Conservation (phyloP, 2,329 filamentous ascomycete species). For the Lecanoromycetidae sp. region DNA sequence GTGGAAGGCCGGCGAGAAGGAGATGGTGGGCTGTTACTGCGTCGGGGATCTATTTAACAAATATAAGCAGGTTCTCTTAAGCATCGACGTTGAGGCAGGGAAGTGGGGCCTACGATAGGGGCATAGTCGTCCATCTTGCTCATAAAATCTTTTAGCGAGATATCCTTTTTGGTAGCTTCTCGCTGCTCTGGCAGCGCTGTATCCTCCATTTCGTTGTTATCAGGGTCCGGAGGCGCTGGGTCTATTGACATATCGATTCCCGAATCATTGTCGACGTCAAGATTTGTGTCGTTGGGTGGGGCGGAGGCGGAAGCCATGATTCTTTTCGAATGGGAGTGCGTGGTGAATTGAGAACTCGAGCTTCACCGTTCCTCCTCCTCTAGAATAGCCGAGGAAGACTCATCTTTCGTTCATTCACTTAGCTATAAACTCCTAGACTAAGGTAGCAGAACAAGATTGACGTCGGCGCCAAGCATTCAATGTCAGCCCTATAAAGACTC, state of each 20-base stretch:
- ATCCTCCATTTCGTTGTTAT: slow-evolving; percentile 18
- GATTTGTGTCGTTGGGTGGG: slow-evolving; percentile 23
- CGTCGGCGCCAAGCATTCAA: no score
- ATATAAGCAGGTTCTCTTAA: background rate
- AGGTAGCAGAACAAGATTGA: no score
- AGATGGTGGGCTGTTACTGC: slow-evolving; percentile 98
- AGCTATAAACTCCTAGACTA: no score
- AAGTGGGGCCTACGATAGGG: slow-evolving; percentile 60
- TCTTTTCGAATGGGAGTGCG: background rate
- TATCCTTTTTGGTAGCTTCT: slow-evolving; percentile 70
- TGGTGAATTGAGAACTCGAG: background rate
- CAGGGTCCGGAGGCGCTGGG: slow-evolving; percentile 17
- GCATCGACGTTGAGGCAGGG: slow-evolving; percentile 5
- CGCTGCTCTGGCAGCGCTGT: slow-evolving; percentile 19
- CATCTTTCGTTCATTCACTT: no score
- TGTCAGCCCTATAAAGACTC: no score
- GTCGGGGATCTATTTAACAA: slow-evolving; percentile 66
- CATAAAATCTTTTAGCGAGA: slow-evolving; percentile 81
- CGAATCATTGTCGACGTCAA: slow-evolving; percentile 23
- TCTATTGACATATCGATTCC: slow-evolving; percentile 28
- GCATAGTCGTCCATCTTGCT: slow-evolving; percentile 97
- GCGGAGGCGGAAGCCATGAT: slow-evolving; percentile 12
- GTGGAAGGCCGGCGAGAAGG: slow-evolving; percentile 85
- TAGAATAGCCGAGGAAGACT: no score
- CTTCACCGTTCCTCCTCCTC: no score